Evolutionary conservation across 306 rosid genomes (phyloP).

Genomic region (Castanea mollissima): DNA sequence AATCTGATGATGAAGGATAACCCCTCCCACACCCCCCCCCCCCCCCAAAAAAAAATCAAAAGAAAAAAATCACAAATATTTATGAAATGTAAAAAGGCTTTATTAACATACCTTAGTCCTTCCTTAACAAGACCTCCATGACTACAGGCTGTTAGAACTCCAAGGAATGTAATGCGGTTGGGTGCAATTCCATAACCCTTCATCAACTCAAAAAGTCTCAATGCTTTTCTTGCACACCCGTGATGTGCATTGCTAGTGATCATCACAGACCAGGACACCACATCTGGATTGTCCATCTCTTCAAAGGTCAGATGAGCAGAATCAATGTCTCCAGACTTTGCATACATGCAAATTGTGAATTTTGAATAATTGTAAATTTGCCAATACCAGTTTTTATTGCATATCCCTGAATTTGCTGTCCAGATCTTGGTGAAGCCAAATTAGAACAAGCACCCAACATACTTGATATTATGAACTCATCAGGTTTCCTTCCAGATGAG

Average conservation of each 20-base stretch:
- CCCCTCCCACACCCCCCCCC: no score
- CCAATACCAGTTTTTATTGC: slow-evolving; percentile 39
- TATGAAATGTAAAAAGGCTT: not conserved
- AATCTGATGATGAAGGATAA: not conserved
- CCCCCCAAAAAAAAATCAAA: not conserved
- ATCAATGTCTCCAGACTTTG: slow-evolving; percentile 53
- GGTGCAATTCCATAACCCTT: slow-evolving; percentile 40
- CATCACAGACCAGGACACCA: slow-evolving; percentile 61
- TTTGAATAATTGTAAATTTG: slow-evolving; percentile 41
- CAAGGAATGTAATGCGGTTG: slow-evolving; percentile 47
- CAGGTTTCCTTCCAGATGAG: slow-evolving; percentile 38
- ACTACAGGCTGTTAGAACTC: slow-evolving; percentile 60
- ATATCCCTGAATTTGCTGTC: slow-evolving; percentile 52
- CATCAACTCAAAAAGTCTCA: slow-evolving; percentile 45
- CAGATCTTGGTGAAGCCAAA: slow-evolving; percentile 46
- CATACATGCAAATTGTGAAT: slow-evolving; percentile 61
- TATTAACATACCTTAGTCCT: slow-evolving; percentile 32
- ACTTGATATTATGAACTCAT: slow-evolving; percentile 47
- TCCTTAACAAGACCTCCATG: slow-evolving; percentile 61
- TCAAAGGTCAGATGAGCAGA: slow-evolving; percentile 41
- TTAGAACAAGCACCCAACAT: slow-evolving; percentile 46
- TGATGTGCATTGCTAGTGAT: slow-evolving; percentile 54
- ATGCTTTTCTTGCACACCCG: slow-evolving; percentile 50
- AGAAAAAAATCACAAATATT: not conserved
- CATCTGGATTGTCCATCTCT: slow-evolving; percentile 46